Base-by-base conservation (phyloP, 495 filamentous ascomycete species). In the Penicillium chermesinum region DNA sequence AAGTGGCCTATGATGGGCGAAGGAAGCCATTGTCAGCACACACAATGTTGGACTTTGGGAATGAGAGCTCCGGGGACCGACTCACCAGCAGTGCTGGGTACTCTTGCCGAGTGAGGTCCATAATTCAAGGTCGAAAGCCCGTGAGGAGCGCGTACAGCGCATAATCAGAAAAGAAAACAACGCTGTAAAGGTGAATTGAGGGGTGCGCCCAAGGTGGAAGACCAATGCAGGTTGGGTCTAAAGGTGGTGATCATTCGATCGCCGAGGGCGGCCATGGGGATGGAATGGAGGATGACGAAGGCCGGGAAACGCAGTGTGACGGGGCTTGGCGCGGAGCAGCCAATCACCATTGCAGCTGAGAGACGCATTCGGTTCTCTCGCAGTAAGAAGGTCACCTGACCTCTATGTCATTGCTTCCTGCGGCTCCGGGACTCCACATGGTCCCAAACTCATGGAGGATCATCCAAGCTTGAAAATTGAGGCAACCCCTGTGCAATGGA, bases 41-140 rank as follows among this genome's bases (percentile, higher is more conserved):
- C n/a, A 12, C 14, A 7, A 37, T 32, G 10, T 44, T 10, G 40
- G 18, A 17, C 44, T 21, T 20, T 10, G 18, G 18, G 27, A 36
- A 12, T 25, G 17, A 16, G 38, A 45, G 52, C 48, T 45, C 21
- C 34, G 44, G 41, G 27, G 42, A 44, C 46, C 59, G 53, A 47
- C 88, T 67, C 79, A 98, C 93, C 86, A 97, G 82, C 79, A 98
- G 82, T 20, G 86, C 86, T 62, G 93, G 91, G 72, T 98, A 98
- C 70, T 98, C 93, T 65, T 88, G 80, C 65, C 91, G 80, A 59
- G 88, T 87, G 57, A 95, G 80, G 57, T 91, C 91, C 80, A 88
- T 83, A 52, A 51, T 62, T 59, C 50, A 50, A 48, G 48, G 58
- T 69, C 62, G 65, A 63, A 58, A 48, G 50, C 64, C 55, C 50